A percentile compares a stretch with the other conserved stretches of the same genome.
Evolutionary conservation across 2,329 filamentous ascomycete genomes (phyloP).

Genomic region (Moelleriella libera): DNA sequence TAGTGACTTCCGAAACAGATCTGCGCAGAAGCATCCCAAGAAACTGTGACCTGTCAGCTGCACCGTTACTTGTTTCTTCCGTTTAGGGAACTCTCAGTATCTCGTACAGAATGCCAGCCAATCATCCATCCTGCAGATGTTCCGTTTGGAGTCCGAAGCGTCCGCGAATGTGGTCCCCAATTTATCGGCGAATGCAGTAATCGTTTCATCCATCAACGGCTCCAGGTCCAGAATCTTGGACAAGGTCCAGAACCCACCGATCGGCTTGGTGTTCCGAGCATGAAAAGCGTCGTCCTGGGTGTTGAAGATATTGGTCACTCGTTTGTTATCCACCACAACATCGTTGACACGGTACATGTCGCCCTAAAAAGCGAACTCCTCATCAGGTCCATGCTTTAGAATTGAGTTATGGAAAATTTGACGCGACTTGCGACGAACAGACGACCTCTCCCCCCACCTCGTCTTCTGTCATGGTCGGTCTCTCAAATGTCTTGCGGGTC

Average conservation of each 20-base stretch:
- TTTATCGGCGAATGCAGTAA: slow-evolving; percentile 2
- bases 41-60: slow-evolving; percentile 6
- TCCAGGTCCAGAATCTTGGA: slow-evolving; percentile 7
- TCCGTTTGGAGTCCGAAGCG: neutral
- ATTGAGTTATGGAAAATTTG: no score
- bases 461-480: neutral
- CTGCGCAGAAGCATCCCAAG: slow-evolving; percentile 27
- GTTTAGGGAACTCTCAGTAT: neutral
- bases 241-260: slow-evolving; percentile 6
- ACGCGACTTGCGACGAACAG: neutral
- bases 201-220: slow-evolving; percentile 7
- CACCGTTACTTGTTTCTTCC: neutral
- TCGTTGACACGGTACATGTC: slow-evolving; percentile 9
- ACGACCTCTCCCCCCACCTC: neutral
- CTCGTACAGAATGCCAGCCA: slow-evolving; percentile 7
- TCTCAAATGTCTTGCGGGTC: neutral
- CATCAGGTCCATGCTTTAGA: no score
- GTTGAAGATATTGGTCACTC: slow-evolving; percentile 9
- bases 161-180: slow-evolving; percentile 5
- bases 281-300: slow-evolving; percentile 7
- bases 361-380: slow-evolving; percentile 1
- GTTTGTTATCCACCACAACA: slow-evolving; percentile 5
- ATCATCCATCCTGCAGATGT: slow-evolving; percentile 8
- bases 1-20: slow-evolving; percentile 24
- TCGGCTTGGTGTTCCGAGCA: slow-evolving; percentile 5